Evolutionary conservation across 176 grass and related monocot genomes (phyloP).

Genomic region (Secale cereale): DNA sequence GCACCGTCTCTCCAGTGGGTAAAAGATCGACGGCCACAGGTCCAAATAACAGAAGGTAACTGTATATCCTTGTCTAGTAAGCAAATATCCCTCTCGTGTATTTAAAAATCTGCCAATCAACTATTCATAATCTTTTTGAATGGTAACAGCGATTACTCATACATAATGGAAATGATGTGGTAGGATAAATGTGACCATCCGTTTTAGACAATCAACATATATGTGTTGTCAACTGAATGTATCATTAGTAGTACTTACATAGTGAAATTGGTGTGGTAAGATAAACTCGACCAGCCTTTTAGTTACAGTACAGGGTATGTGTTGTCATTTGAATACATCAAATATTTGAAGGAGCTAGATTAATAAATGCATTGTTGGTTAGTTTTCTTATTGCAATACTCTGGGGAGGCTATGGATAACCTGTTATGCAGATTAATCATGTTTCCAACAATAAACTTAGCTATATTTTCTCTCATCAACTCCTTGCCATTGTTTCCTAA

Average conservation of each 20-base stretch:
- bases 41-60: conserved; percentile 61
- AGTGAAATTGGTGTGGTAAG: not conserved
- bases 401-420: not conserved
- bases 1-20: conserved; percentile 66
- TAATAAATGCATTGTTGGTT: not conserved
- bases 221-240: not conserved
- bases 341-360: not conserved
- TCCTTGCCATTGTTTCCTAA: not conserved
- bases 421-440: not conserved
- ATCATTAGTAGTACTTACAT: not conserved
- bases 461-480: not conserved
- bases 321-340: not conserved
- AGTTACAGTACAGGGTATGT: not conserved
- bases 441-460: not conserved
- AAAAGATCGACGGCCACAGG: conserved; percentile 55
- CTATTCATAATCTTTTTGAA: not conserved
- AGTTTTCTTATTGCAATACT: not conserved
- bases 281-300: not conserved
- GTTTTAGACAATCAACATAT: conserved; percentile 1
- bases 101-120: not conserved
- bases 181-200: not conserved
- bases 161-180: not conserved
- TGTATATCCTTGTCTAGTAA: conserved; percentile 24
- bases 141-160: not conserved
- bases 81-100: not conserved